Percentiles rank a stretch among this genome's conserved stretches.
Evolutionary conservation across 164 flowering plant genomes (phyloP).

Genomic region (Piper longum): DNA sequence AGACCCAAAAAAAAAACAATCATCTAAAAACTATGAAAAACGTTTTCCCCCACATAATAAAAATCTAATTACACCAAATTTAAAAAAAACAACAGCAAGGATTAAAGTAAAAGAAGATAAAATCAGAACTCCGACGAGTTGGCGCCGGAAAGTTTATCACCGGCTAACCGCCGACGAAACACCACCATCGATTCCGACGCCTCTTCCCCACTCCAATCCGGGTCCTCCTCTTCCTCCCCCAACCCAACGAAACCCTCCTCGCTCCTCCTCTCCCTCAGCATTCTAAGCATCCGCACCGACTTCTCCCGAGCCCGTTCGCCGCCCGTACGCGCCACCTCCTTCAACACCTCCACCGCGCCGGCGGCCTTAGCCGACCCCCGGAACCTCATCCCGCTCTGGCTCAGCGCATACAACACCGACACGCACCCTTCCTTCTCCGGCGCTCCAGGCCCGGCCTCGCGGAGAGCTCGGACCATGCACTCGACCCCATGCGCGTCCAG

Average conservation of each 20-base stretch:
- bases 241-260: slow-evolving; percentile 36
- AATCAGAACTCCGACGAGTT: slow-evolving; percentile 49
- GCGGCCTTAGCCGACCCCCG: slow-evolving; percentile 71
- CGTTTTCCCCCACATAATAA: background rate
- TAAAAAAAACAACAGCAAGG: background rate
- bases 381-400: slow-evolving; percentile 73
- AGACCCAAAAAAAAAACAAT: no score
- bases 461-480: slow-evolving; percentile 40
- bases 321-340: slow-evolving; percentile 48
- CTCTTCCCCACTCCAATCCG: slow-evolving; percentile 27
- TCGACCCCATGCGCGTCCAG: slow-evolving; percentile 70
- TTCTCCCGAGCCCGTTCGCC: slow-evolving; percentile 56
- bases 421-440: slow-evolving; percentile 61
- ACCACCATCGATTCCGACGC: slow-evolving; percentile 24
- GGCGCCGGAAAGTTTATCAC: slow-evolving; percentile 9
- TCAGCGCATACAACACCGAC: slow-evolving; percentile 56
- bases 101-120: background rate
- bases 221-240: slow-evolving; percentile 49
- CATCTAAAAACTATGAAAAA: background rate
- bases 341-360: slow-evolving; percentile 56
- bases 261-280: slow-evolving; percentile 21
- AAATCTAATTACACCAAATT: background rate
- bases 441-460: slow-evolving; percentile 20
- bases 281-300: slow-evolving; percentile 48
- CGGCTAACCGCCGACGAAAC: slow-evolving; percentile 27